These are phyloP conservation scores for Populus nigra DNA, from an alignment of 345 rosid genomes.

Conservation along the genomic window DNA sequence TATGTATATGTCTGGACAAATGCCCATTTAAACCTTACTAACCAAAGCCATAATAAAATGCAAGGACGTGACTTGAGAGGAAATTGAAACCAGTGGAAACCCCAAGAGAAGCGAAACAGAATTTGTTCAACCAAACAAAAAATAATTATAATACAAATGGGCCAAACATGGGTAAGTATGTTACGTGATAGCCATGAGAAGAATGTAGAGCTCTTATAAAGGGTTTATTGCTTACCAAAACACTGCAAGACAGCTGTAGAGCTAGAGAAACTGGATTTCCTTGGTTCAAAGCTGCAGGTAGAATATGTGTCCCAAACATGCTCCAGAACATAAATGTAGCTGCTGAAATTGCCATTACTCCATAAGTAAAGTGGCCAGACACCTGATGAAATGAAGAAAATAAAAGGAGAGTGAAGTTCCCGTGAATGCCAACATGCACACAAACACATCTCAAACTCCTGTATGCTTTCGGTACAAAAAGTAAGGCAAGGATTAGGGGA, in stretches of 20 bases:
- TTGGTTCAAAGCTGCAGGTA: slow-evolving; percentile 57
- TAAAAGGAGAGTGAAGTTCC: slow-evolving; percentile 4
- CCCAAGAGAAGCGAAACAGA: neutral
- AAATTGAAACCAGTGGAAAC: neutral
- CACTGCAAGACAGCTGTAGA: slow-evolving; percentile 94
- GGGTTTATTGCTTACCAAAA: slow-evolving; percentile 48
- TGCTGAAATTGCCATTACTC: slow-evolving; percentile 94
- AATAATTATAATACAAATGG: neutral
- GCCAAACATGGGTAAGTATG: neutral
- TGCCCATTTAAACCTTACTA: neutral
- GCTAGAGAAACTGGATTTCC: slow-evolving; percentile 84
- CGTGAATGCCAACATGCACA: neutral
- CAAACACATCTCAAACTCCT: neutral
- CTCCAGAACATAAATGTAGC: slow-evolving; percentile 94
- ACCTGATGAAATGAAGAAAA: slow-evolving; percentile 45
- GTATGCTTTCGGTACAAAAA: neutral
- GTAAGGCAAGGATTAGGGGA: neutral
- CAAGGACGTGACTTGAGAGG: neutral
- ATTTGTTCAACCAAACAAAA: neutral
- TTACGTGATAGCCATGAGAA: neutral
- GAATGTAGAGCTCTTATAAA: neutral
- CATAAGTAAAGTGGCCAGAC: slow-evolving; percentile 92
- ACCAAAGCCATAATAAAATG: neutral
- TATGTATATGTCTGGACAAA: neutral
- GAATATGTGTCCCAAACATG: slow-evolving; percentile 59